Percentiles rank a stretch among this genome's conserved stretches.
These are phyloP conservation scores for Neopestalotiopsis clavispora DNA, from an alignment of 2,329 filamentous ascomycete genomes.

Conservation along the genomic window DNA sequence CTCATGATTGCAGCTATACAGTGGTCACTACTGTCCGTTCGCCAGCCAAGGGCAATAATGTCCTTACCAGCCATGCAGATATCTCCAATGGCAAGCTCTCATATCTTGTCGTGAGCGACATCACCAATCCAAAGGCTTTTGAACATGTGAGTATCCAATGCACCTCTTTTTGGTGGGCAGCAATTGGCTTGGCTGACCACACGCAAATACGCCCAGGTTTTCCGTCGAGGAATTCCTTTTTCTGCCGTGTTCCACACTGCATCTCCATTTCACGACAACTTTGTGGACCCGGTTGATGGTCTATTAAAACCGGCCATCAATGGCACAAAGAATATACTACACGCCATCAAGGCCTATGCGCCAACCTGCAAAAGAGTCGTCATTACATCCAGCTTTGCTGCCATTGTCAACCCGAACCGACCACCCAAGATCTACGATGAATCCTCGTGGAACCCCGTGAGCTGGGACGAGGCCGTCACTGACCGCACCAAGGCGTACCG, in stretches of 20 bases:
- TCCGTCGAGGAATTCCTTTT: background rate
- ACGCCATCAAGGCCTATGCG: slow-evolving; percentile 5
- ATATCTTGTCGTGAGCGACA: slow-evolving; percentile 2
- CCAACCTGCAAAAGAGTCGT: slow-evolving; percentile 4
- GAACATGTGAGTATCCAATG: slow-evolving; percentile 5
- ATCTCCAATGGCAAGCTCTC: background rate
- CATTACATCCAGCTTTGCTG: background rate
- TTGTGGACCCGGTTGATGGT: background rate
- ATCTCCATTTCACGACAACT: slow-evolving; percentile 5
- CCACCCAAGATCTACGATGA: slow-evolving; percentile 4
- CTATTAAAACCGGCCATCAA: slow-evolving; percentile 7
- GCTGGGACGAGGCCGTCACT: background rate
- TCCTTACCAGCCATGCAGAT: background rate
- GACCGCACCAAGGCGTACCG: background rate
- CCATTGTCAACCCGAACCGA: background rate
- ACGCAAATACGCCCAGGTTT: background rate
- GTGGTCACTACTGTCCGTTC: slow-evolving; percentile 5
- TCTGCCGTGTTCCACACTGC: background rate
- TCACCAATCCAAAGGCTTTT: background rate
- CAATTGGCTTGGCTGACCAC: background rate
- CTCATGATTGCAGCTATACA: background rate
- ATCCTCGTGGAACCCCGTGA: slow-evolving; percentile 8
- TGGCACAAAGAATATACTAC: slow-evolving; percentile 1
- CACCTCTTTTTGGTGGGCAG: background rate
- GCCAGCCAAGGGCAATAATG: background rate